Evolutionary conservation across 345 rosid species (phyloP).

Genomic region (Boechera divaricarpa): DNA sequence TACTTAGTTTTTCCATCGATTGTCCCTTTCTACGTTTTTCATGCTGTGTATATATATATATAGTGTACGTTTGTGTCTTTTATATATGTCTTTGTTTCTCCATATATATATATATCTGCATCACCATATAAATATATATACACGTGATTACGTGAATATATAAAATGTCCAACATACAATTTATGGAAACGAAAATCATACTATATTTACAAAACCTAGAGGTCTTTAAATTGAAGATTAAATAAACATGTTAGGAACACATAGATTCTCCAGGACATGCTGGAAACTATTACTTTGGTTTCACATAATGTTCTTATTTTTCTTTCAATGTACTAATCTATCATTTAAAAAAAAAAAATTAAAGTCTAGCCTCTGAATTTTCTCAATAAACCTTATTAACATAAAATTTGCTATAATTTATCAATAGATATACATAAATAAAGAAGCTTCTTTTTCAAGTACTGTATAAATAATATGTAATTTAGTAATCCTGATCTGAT

Average conservation of each 20-base stretch:
- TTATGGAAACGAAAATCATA: neutral
- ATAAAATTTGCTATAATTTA: neutral
- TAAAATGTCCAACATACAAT: constrained; percentile 23
- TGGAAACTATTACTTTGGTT: constrained; percentile 13
- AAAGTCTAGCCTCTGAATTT: neutral
- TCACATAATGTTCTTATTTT: neutral
- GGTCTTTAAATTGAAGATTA: constrained; percentile 2
- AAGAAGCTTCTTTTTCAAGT: neutral
- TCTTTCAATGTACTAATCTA: neutral
- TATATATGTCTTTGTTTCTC: neutral
- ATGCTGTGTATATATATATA: neutral
- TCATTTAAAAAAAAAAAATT: neutral
- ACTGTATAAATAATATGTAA: constrained; percentile 9
- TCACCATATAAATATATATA: neutral
- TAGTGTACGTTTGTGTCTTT: neutral
- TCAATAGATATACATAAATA: neutral
- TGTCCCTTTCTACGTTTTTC: constrained; percentile 15
- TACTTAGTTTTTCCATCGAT: neutral
- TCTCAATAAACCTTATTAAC: constrained; percentile 4
- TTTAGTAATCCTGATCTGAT: constrained; percentile 10
- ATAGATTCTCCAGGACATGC: constrained; percentile 6
- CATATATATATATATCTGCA: neutral
- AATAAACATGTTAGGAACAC: constrained; percentile 8
- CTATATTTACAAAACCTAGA: constrained; percentile 15
- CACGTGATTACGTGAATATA: neutral